Evolutionary conservation across 2,329 filamentous ascomycete species (phyloP).

Genomic region (Madurella fahalii): DNA sequence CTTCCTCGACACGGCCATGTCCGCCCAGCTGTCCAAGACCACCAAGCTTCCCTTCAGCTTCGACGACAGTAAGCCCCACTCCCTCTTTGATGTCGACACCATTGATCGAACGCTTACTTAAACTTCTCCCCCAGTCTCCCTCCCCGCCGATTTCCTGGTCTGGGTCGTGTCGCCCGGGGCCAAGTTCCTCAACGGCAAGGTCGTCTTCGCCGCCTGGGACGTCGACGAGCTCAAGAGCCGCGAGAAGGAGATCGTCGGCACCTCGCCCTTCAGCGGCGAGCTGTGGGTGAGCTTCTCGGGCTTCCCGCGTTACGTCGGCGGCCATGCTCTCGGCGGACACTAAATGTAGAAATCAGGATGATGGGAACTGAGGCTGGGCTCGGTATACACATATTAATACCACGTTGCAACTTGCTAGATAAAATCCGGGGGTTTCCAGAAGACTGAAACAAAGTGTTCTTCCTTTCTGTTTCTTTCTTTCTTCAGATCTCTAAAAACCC

Average conservation of each 20-base stretch:
- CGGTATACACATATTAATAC: too few species aligned
- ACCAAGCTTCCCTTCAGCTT: conserved; percentile 8
- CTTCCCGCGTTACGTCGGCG: conserved; percentile 10
- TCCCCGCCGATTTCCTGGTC: conserved; percentile 15
- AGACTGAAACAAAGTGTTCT: too few species aligned
- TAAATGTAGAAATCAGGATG: too few species aligned
- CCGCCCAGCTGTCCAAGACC: conserved; percentile 2
- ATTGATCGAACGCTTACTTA: not conserved
- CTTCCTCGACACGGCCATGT: conserved; percentile 14
- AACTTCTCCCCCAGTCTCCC: not conserved
- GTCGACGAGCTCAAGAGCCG: conserved; percentile 45
- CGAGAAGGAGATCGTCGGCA: conserved; percentile 9
- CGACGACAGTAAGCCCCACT: conserved; percentile 15
- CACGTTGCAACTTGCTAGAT: too few species aligned
- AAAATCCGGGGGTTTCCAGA: too few species aligned
- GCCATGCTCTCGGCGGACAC: conserved; percentile 6
- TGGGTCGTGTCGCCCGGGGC: conserved; percentile 17
- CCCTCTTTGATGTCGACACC: not conserved
- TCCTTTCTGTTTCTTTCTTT: too few species aligned
- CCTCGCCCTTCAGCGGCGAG: conserved; percentile 5
- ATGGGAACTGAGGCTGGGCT: too few species aligned
- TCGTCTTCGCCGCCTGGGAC: conserved; percentile 51
- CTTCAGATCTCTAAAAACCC: too few species aligned
- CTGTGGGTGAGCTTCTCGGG: conserved; percentile 9
- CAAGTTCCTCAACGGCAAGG: conserved; percentile 30